phyloP scores from a whole-genome alignment of 2,329 filamentous ascomycete species.

The Thermochaetoides dissita region DNA sequence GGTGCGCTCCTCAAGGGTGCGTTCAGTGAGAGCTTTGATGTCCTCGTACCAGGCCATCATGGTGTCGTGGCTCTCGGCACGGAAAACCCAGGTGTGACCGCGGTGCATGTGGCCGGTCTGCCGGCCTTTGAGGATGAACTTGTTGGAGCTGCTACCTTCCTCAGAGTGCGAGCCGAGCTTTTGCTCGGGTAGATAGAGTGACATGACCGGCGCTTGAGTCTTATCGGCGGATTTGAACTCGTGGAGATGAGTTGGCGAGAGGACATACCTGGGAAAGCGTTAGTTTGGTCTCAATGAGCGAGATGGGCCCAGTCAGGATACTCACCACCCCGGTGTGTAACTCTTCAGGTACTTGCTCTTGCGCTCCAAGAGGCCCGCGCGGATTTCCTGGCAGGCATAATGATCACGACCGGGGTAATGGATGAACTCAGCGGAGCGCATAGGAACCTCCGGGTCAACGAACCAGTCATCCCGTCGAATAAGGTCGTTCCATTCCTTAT shows the following conservation, averaged over 20 bases:
- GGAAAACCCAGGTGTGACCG: slow-evolving; percentile 59
- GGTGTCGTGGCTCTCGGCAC: slow-evolving; percentile 66
- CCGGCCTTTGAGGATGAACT: slow-evolving; percentile 93
- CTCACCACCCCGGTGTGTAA: slow-evolving; percentile 87
- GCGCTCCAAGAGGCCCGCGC: slow-evolving; percentile 81
- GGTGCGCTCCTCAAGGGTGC: slow-evolving; percentile 72
- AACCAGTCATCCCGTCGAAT: slow-evolving; percentile 71
- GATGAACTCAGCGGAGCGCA: slow-evolving; percentile 68
- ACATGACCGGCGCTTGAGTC: slow-evolving; percentile 86
- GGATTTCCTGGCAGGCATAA: slow-evolving; percentile 66
- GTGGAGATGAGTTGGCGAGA: slow-evolving; percentile 92
- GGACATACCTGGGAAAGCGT: slow-evolving; percentile 58
- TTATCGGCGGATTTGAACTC: slow-evolving; percentile 99
- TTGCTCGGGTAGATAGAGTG: slow-evolving; percentile 84
- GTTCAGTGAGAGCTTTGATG: slow-evolving; percentile 79
- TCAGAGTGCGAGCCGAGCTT: slow-evolving; percentile 86
- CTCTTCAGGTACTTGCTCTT: slow-evolving; percentile 99
- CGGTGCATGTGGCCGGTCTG: slow-evolving; percentile 89
- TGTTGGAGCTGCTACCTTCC: slow-evolving; percentile 74
- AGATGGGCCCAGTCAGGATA: slow-evolving; percentile 10
- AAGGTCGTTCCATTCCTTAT: slow-evolving; percentile 79
- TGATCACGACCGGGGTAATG: slow-evolving; percentile 85
- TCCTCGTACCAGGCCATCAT: slow-evolving; percentile 97
- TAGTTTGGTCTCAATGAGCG: slow-evolving; percentile 1
- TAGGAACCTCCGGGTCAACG: slow-evolving; percentile 67